Conservation (phyloP, 257 asterid genomes). For the Nicotiana undulata region DNA sequence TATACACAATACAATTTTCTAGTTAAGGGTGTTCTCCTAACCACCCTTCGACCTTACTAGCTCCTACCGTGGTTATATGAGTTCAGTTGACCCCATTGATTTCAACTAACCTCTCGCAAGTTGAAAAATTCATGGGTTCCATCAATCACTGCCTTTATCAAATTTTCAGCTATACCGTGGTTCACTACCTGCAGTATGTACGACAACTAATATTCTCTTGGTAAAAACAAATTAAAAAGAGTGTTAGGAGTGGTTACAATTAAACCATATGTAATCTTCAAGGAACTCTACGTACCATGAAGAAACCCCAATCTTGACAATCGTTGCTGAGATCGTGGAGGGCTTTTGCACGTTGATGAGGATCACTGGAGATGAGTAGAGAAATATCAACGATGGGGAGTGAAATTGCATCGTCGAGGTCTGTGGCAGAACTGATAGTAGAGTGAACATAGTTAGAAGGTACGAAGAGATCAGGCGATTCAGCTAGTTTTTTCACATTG, state of each 20-base stretch:
- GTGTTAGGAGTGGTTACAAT: no score
- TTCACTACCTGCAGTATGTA: constrained; percentile 28
- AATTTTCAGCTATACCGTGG: constrained; percentile 28
- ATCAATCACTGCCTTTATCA: constrained; percentile 8
- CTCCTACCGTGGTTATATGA: no score
- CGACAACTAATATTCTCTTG: background rate
- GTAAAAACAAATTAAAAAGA: background rate
- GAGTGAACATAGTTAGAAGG: constrained; percentile 38
- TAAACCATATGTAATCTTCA: no score
- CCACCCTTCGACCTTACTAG: no score
- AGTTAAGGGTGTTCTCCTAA: no score
- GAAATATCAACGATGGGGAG: constrained; percentile 43
- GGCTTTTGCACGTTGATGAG: constrained; percentile 26
- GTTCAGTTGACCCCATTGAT: no score
- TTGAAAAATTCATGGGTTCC: constrained; percentile 17
- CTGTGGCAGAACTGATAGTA: constrained; percentile 14
- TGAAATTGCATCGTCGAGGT: constrained; percentile 18
- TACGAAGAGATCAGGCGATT: constrained; percentile 31
- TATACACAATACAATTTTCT: no score
- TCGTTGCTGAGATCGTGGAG: constrained; percentile 31
- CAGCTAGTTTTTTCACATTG: constrained; percentile 26
- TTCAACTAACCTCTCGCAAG: constrained; percentile 11
- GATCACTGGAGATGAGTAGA: constrained; percentile 26
- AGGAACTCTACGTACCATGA: constrained; percentile 22
- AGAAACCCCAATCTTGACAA: constrained; percentile 56